These are phyloP conservation scores for Apostasia ramifera DNA, from an alignment of 106 monocot genomes.

Conservation along the genomic window DNA sequence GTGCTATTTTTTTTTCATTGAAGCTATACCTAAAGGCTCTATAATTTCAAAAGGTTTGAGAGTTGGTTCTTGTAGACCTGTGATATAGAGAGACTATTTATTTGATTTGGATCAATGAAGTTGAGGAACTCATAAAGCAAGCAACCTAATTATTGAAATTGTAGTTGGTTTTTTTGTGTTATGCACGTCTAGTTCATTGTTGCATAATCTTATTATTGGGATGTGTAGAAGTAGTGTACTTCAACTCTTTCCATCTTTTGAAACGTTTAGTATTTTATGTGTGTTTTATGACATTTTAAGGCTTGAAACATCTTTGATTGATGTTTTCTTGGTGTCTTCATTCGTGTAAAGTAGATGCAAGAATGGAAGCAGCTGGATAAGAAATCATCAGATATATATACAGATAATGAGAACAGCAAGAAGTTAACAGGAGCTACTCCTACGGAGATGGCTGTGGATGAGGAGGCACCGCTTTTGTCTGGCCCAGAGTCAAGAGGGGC, in stretches of 20 bases:
- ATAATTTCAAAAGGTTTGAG: no score
- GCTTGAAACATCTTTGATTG: not conserved
- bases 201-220: not conserved
- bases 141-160: no score
- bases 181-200: not conserved
- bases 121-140: no score
- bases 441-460: slow-evolving; percentile 30
- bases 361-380: slow-evolving; percentile 61
- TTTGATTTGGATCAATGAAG: no score
- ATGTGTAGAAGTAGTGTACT: no score
- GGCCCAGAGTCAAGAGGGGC: not conserved
- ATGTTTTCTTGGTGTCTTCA: not conserved
- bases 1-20: no score
- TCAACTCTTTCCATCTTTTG: not conserved
- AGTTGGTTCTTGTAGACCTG: no score
- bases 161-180: not conserved
- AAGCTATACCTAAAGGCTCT: no score
- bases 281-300: not conserved
- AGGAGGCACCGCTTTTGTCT: slow-evolving; percentile 59
- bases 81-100: no score
- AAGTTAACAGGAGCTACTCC: slow-evolving; percentile 1
- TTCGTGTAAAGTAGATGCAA: slow-evolving; percentile 12
- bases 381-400: slow-evolving; percentile 37
- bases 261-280: not conserved
- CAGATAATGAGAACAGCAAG: slow-evolving; percentile 13